A percentile compares a stretch with the other conserved stretches of the same genome.
Evolutionary conservation across 768 basidiomycete genomes (phyloP).

Genomic region (Clavaria fumosa): DNA sequence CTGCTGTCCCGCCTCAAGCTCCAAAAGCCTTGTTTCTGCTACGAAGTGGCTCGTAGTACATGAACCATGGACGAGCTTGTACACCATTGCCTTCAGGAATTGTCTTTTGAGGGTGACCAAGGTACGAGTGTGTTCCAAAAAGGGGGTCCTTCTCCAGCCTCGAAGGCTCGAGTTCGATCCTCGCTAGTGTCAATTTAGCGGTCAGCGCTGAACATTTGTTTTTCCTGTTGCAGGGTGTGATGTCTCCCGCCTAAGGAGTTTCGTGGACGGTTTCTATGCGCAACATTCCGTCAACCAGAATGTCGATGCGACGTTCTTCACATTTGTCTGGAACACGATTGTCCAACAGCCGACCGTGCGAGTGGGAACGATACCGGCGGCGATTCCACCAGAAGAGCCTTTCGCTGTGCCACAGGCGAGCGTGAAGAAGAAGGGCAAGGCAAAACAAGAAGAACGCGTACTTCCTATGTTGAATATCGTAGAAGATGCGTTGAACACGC

Average conservation of each 20-base stretch:
- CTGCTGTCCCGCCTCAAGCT: no score
- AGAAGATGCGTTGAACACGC: slow-evolving; percentile 35
- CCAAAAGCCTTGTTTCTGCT: neutral
- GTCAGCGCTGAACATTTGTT: slow-evolving; percentile 9
- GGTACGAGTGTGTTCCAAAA: slow-evolving; percentile 32
- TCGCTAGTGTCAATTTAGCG: slow-evolving; percentile 8
- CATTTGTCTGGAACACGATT: slow-evolving; percentile 72
- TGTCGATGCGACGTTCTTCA: slow-evolving; percentile 59
- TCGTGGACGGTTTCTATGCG: slow-evolving; percentile 51
- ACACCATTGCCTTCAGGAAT: slow-evolving; percentile 69
- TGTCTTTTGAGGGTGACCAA: slow-evolving; percentile 82
- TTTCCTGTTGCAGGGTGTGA: slow-evolving; percentile 51
- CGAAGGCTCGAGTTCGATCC: slow-evolving; percentile 35
- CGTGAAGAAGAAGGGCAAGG: slow-evolving; percentile 47
- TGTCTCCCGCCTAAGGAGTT: slow-evolving; percentile 53
- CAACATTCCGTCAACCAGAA: slow-evolving; percentile 34
- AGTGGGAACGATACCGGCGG: slow-evolving; percentile 55
- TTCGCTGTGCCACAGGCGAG: slow-evolving; percentile 66
- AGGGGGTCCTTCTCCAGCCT: no score
- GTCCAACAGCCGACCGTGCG: slow-evolving; percentile 59
- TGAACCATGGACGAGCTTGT: slow-evolving; percentile 67
- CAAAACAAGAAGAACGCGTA: slow-evolving; percentile 33
- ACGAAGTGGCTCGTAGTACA: neutral
- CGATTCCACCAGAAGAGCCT: slow-evolving; percentile 49
- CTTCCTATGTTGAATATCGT: slow-evolving; percentile 37